phyloP scores from a whole-genome alignment of 192 early-diverging fungal genomes.

The Martensiomyces pterosporus region DNA sequence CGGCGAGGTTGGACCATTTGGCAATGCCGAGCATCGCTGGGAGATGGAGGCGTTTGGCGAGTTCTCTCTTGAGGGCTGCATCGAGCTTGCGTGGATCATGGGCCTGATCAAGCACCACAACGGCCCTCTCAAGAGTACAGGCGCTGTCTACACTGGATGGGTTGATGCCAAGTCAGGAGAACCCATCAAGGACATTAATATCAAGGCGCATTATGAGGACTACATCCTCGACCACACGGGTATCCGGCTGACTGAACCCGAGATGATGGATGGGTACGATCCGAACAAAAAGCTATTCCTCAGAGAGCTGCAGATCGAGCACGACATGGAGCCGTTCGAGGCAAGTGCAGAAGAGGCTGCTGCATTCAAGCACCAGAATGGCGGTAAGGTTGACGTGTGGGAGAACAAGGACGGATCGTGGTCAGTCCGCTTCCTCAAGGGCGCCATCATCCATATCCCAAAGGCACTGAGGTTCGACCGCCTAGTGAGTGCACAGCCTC shows the following conservation, averaged over 20 bases:
- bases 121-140: slow-evolving; percentile 68
- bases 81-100: slow-evolving; percentile 98
- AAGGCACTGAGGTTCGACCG: slow-evolving; percentile 92
- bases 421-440: slow-evolving; percentile 78
- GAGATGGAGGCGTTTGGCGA: slow-evolving; percentile 88
- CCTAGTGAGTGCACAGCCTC: slow-evolving; percentile 83
- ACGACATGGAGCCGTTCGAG: slow-evolving; percentile 86
- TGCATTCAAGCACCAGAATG: slow-evolving; percentile 81
- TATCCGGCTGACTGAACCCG: slow-evolving; percentile 90
- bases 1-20: slow-evolving; percentile 89
- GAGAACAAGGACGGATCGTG: slow-evolving; percentile 51
- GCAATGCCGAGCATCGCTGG: slow-evolving; percentile 88
- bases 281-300: slow-evolving; percentile 77
- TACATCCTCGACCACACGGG: slow-evolving; percentile 87
- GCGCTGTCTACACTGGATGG: slow-evolving; percentile 80
- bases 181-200: slow-evolving; percentile 75
- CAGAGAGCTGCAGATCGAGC: slow-evolving; percentile 84
- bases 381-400: slow-evolving; percentile 63
- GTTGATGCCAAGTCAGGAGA: slow-evolving; percentile 80
- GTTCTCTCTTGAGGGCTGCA: slow-evolving; percentile 58
- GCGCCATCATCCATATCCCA: slow-evolving; percentile 82
- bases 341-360: slow-evolving; percentile 81
- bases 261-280: slow-evolving; percentile 83
- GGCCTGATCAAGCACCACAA: slow-evolving; percentile 85
- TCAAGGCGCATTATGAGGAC: slow-evolving; percentile 90